phyloP scores from a whole-genome alignment of 768 basidiomycete genomes.

The Psilocybe subaeruginosa region DNA sequence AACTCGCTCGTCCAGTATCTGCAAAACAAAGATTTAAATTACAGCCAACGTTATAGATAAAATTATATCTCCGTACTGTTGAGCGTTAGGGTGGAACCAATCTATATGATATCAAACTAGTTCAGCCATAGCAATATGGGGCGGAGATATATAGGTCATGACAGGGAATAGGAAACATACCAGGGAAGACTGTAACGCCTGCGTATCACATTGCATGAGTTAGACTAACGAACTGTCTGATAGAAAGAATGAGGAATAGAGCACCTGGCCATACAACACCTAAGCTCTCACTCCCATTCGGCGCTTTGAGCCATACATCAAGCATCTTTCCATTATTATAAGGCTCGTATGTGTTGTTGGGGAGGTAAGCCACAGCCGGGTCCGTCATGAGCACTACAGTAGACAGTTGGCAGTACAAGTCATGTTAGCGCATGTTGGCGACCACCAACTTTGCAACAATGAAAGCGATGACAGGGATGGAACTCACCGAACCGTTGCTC shows the following conservation, averaged over 20 bases:
- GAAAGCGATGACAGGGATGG: not conserved
- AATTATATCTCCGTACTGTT: slow-evolving; percentile 34
- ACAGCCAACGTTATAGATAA: no score
- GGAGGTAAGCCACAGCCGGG: slow-evolving; percentile 62
- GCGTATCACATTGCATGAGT: not conserved
- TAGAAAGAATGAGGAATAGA: slow-evolving; percentile 6
- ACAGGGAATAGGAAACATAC: slow-evolving; percentile 26
- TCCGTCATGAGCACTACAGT: slow-evolving; percentile 71
- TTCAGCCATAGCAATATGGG: not conserved
- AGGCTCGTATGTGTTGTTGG: slow-evolving; percentile 49
- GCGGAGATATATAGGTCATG: no score
- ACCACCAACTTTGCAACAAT: not conserved
- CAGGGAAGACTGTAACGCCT: slow-evolving; percentile 63
- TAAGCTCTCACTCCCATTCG: slow-evolving; percentile 58
- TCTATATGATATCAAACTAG: slow-evolving; percentile 33
- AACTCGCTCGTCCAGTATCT: slow-evolving; percentile 72
- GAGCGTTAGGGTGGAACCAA: slow-evolving; percentile 61
- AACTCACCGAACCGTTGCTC: slow-evolving; percentile 59
- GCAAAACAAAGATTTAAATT: not conserved
- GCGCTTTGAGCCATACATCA: slow-evolving; percentile 65
- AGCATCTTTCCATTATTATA: slow-evolving; percentile 55
- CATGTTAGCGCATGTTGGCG: no score
- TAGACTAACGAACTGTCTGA: no score
- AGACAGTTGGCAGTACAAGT: not conserved
- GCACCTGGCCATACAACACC: slow-evolving; percentile 69